Conservation (phyloP, 2,329 filamentous ascomycete genomes). For the Sporothrix phasma region DNA sequence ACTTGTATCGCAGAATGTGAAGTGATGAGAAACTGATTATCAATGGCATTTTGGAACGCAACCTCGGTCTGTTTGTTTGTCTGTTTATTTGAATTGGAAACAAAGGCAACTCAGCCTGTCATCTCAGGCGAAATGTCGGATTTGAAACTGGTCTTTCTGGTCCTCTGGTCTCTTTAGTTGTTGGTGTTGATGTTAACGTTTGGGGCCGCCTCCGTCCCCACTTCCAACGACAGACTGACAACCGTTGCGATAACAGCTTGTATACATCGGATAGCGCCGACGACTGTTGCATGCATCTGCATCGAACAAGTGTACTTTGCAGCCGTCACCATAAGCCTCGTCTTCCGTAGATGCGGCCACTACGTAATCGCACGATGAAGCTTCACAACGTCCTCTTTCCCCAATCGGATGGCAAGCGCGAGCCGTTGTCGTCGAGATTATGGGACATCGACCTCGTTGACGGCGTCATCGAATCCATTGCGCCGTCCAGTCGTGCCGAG, state of each 20-base stretch:
- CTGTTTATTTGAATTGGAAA: too few relatives aligned
- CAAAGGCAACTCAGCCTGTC: background rate
- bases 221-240: background rate
- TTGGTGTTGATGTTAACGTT: too few relatives aligned
- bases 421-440: background rate
- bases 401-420: background rate
- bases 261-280: background rate
- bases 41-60: too few relatives aligned
- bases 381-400: constrained; percentile 15
- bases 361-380: constrained; percentile 7
- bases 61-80: too few relatives aligned
- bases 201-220: background rate
- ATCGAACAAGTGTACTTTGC: background rate
- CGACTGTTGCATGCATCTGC: background rate
- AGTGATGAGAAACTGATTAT: background rate
- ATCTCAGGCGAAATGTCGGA: background rate
- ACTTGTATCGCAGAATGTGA: background rate
- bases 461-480: constrained; percentile 10
- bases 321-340: background rate
- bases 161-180: background rate
- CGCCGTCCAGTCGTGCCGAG: background rate
- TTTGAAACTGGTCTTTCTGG: background rate
- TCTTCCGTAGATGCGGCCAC: too few relatives aligned
- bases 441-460: constrained; percentile 17
- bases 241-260: background rate